A percentile compares a stretch with the other conserved stretches of the same genome.
phyloP scores from a whole-genome alignment of 1,284 basidiomycete species.

The Moniliella sp. region DNA sequence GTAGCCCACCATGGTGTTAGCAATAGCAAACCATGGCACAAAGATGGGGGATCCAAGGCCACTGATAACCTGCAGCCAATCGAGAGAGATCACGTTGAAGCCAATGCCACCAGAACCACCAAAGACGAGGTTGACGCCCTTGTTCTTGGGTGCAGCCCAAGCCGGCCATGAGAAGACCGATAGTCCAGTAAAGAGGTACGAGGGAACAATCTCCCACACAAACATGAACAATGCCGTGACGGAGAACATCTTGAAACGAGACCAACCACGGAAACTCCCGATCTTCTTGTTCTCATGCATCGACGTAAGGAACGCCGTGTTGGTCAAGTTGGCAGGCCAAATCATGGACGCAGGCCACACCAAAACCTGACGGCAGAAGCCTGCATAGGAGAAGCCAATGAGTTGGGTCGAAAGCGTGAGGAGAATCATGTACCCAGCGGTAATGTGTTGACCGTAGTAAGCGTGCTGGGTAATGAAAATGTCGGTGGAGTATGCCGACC shows the following conservation, averaged over 20 bases:
- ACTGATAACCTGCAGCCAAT: conserved; percentile 77
- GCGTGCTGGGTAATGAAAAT: conserved; percentile 56
- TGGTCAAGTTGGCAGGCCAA: conserved; percentile 82
- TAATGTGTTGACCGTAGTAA: conserved; percentile 35
- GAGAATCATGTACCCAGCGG: conserved; percentile 46
- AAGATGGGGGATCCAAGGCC: conserved; percentile 78
- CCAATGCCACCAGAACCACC: conserved; percentile 41
- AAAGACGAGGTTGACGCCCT: conserved; percentile 20
- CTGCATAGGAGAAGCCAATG: conserved; percentile 77
- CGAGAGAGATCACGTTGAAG: conserved; percentile 72
- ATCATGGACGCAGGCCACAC: conserved; percentile 89
- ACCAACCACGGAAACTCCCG: too few relatives aligned
- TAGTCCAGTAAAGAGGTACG: conserved; percentile 19
- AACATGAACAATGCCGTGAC: conserved; percentile 10
- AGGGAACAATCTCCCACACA: conserved; percentile 23
- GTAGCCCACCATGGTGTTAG: conserved; percentile 70
- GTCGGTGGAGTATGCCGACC: conserved; percentile 51
- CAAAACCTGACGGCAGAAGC: conserved; percentile 59
- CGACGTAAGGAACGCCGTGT: conserved; percentile 76
- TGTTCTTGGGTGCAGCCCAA: conserved; percentile 21
- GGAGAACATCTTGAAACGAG: conserved; percentile 16
- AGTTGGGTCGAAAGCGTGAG: conserved; percentile 67
- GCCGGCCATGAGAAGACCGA: conserved; percentile 22
- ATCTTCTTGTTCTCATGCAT: too few relatives aligned
- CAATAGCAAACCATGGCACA: conserved; percentile 90